phyloP scores from a whole-genome alignment of 2,329 filamentous ascomycete species.

The Cryphonectria japonica region DNA sequence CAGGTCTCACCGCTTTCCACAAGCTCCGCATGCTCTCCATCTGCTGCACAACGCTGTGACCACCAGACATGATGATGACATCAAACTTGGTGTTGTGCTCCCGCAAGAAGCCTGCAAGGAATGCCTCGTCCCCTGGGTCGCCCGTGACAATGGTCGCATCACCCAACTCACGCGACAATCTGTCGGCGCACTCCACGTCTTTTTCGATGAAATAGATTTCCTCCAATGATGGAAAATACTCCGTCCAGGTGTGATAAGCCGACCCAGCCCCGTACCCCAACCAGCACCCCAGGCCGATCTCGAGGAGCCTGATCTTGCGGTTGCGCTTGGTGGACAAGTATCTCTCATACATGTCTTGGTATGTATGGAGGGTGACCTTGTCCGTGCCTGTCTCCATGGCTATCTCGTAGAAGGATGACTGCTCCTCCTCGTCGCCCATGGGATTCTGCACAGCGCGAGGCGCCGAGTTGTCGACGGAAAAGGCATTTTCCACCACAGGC shows the following conservation, averaged over 20 bases:
- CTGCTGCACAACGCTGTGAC: conserved; percentile 45
- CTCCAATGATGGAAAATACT: conserved; percentile 44
- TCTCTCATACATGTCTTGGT: conserved; percentile 47
- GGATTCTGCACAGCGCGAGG: background rate
- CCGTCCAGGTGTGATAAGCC: conserved; percentile 46
- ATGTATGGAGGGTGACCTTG: conserved; percentile 45
- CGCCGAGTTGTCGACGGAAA: background rate
- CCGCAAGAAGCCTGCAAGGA: conserved; percentile 42
- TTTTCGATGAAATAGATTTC: conserved; percentile 49
- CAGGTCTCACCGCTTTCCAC: conserved; percentile 42
- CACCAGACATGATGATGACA: conserved; percentile 46
- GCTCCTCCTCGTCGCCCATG: background rate
- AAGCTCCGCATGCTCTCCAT: conserved; percentile 40
- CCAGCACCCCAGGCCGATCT: conserved; percentile 47
- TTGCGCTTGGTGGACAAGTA: conserved; percentile 40
- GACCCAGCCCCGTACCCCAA: conserved; percentile 45
- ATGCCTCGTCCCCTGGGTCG: conserved; percentile 43
- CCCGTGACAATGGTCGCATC: conserved; percentile 45
- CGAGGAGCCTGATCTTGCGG: conserved; percentile 43
- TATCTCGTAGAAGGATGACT: conserved; percentile 36
- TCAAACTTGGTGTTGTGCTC: conserved; percentile 43
- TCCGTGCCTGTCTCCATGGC: conserved; percentile 43
- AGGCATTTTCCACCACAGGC: background rate
- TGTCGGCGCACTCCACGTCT: conserved; percentile 41
- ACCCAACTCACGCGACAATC: conserved; percentile 40